Evolutionary conservation across 2,329 filamentous ascomycete species (phyloP).

Genomic region (Coniochaeta pulveracea): DNA sequence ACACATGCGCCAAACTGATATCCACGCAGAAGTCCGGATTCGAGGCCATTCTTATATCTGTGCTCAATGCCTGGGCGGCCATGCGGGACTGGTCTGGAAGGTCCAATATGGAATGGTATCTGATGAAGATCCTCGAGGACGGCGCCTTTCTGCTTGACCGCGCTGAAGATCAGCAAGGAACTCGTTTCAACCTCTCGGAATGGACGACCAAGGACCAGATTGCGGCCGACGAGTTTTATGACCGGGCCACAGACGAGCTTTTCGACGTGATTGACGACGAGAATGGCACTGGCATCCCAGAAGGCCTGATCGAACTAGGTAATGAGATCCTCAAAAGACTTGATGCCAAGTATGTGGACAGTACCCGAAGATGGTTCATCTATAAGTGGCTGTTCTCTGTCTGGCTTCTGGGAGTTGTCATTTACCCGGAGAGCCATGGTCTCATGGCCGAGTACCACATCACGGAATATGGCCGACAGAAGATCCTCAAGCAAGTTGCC

Average conservation of each 20-base stretch:
- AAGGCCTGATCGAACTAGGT: conserved; percentile 73
- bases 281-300: conserved; percentile 74
- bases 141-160: conserved; percentile 84
- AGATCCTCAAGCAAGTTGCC: conserved; percentile 68
- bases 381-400: conserved; percentile 87
- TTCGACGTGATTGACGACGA: conserved; percentile 82
- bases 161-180: conserved; percentile 66
- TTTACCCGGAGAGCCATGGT: conserved; percentile 73
- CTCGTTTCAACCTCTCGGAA: conserved; percentile 58
- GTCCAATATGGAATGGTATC: conserved; percentile 81
- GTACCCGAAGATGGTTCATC: conserved; percentile 73
- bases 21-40: conserved; percentile 63
- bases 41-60: conserved; percentile 70
- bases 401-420: conserved; percentile 73
- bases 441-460: conserved; percentile 87
- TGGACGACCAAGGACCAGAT: conserved; percentile 72
- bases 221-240: conserved; percentile 80
- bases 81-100: conserved; percentile 86
- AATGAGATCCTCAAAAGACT: conserved; percentile 73
- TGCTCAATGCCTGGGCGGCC: conserved; percentile 78
- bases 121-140: conserved; percentile 89
- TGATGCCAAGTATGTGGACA: conserved; percentile 58
- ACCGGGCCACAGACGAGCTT: conserved; percentile 65
- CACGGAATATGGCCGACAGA: conserved; percentile 79
- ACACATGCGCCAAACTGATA: conserved; percentile 73